Base-by-base conservation (phyloP, 1,284 basidiomycete genomes). In the Ustilago nuda region DNA sequence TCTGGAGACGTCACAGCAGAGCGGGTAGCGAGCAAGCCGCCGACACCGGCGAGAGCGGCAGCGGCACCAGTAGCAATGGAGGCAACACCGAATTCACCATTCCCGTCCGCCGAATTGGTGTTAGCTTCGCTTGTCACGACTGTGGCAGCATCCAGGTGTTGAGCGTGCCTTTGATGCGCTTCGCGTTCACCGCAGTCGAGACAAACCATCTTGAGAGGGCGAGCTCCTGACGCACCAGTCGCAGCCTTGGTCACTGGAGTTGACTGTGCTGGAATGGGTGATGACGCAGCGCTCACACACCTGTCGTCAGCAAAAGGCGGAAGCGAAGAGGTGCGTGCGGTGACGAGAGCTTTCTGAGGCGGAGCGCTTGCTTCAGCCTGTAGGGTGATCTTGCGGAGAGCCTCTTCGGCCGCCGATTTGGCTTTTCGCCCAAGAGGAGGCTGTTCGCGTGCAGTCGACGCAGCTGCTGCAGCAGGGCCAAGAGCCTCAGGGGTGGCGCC, bases 111-210 rank as follows among this genome's bases (percentile, higher is more conserved):
- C 2, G 39, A n/a, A 19, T 15, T 48, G 11, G 41, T 12, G 8
- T 41, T 32, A 13, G 41, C 9, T 15, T 46, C 17, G 23, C 27
- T 23, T 2, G 56, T 61, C 2, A 57, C 54, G 5, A 55, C 43
- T 1, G 39, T 35, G 4, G 71, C 53, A 15, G 59, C 56, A 30
- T 76, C 61, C 51, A 76, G 52, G 30, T 76, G 74, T 8, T 71
- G 46, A 11, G 64, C 68, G 36, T 77, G 74, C 27, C 76, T 35
- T n/a, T 46, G 62, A 36, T 70, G 62, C 11, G 79, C 79, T 46
- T 79, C 79, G 9, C 32, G 17, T 54, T 81, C 79, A 9, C 61
- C 71, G 35, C 76, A 81, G 36, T 81, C 76, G 9, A 81, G 67
- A 50, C 77, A 76, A 45, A 79, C 76, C 57, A 72, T 70, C 36